Evolutionary conservation across 148 eudicot genomes (phyloP).

Genomic region (Rhododendron griersonianum): DNA sequence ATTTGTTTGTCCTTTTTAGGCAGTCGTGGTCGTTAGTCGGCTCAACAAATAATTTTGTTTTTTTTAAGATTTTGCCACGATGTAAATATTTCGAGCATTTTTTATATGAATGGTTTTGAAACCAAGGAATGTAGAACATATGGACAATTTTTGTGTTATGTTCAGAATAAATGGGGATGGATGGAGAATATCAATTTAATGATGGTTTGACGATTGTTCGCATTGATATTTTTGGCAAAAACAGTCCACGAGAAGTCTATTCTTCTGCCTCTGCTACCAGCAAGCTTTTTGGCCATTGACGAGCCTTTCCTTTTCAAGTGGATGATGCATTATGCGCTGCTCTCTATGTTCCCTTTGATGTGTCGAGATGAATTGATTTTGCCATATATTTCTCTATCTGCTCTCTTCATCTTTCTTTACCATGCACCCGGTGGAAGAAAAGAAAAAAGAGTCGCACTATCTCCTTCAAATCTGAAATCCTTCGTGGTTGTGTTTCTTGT

Average conservation of each 20-base stretch:
- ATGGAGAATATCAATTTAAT: neutral
- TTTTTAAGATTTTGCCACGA: neutral
- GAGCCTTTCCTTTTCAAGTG: slow-evolving; percentile 73
- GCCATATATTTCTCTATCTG: slow-evolving; percentile 56
- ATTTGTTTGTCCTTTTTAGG: neutral
- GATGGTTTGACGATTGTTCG: neutral
- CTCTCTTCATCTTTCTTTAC: slow-evolving; percentile 60
- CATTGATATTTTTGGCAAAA: neutral
- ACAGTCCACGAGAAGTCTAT: slow-evolving; percentile 97
- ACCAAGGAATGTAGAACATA: neutral
- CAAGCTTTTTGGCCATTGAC: slow-evolving; percentile 77
- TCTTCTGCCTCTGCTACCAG: slow-evolving; percentile 81
- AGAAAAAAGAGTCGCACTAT: slow-evolving; percentile 7
- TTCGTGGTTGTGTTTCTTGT: slow-evolving; percentile 28
- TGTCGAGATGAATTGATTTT: slow-evolving; percentile 62
- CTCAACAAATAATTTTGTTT: neutral
- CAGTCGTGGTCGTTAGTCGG: neutral
- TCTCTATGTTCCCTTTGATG: slow-evolving; percentile 90
- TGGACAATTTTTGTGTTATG: neutral
- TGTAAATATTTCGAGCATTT: too few species aligned
- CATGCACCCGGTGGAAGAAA: slow-evolving; percentile 51
- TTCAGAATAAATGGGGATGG: neutral
- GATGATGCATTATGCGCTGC: slow-evolving; percentile 59
- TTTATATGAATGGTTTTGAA: neutral
- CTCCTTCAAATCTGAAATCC: slow-evolving; percentile 20